These are phyloP conservation scores for Colletotrichum abscissum DNA, from an alignment of 2,329 filamentous ascomycete genomes.

Conservation along the genomic window DNA sequence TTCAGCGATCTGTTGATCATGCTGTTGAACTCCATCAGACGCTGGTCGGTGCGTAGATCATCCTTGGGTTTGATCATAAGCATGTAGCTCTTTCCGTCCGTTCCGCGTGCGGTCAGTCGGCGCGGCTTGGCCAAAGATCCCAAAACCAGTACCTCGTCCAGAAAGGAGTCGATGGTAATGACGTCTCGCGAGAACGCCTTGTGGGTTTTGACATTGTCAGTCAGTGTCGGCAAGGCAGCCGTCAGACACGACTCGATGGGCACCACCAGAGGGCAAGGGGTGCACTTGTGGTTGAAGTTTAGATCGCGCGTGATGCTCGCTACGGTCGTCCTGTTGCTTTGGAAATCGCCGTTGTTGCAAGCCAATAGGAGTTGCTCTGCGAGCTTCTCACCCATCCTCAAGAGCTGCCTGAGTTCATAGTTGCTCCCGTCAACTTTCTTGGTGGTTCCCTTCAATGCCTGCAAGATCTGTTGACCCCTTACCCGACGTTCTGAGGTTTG, in stretches of 20 bases:
- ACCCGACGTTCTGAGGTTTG: constrained; percentile 73
- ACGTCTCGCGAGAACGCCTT: constrained; percentile 89
- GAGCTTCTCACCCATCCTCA: constrained; percentile 83
- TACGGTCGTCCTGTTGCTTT: constrained; percentile 70
- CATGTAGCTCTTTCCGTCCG: constrained; percentile 88
- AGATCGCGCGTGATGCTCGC: constrained; percentile 84
- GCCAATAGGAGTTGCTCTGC: constrained; percentile 84
- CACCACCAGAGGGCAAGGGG: constrained; percentile 87
- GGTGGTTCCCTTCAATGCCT: constrained; percentile 57
- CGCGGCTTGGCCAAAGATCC: constrained; percentile 93
- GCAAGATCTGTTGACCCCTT: constrained; percentile 64
- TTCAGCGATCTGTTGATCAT: constrained; percentile 98
- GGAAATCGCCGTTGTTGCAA: constrained; percentile 82
- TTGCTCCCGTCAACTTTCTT: constrained; percentile 63
- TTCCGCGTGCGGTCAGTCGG: constrained; percentile 87
- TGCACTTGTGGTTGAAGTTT: constrained; percentile 84
- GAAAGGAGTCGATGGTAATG: constrained; percentile 82
- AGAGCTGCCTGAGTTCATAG: constrained; percentile 75
- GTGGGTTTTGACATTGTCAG: constrained; percentile 80
- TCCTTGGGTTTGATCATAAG: constrained; percentile 98
- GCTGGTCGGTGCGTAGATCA: constrained; percentile 95
- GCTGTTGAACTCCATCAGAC: constrained; percentile 98
- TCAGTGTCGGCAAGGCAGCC: constrained; percentile 79
- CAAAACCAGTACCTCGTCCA: constrained; percentile 89
- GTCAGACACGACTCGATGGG: constrained; percentile 88